Percentiles rank a stretch among this genome's conserved stretches.
phyloP scores from a whole-genome alignment of 495 filamentous ascomycete species.

The Copromyces sp. region DNA sequence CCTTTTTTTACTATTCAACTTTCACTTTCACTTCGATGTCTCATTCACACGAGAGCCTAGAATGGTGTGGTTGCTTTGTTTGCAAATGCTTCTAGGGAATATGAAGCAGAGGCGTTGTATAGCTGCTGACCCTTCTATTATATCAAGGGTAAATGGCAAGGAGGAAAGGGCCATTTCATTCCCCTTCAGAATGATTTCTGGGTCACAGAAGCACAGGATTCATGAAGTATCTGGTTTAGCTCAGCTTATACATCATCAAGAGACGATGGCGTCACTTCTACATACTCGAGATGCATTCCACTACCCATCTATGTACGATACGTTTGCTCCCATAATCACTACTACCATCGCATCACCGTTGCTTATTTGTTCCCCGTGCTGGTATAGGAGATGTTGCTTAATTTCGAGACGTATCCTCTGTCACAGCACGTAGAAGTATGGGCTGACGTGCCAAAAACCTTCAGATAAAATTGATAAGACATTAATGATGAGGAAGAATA shows the following conservation, averaged over 20 bases:
- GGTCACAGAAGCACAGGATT: background rate
- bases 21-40: background rate
- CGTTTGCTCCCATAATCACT: background rate
- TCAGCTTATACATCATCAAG: background rate
- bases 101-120: background rate
- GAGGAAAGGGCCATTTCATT: background rate
- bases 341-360: background rate
- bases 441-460: background rate
- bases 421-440: background rate
- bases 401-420: background rate
- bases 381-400: background rate
- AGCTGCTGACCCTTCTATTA: background rate
- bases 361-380: background rate
- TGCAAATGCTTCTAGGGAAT: background rate
- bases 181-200: background rate
- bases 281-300: background rate
- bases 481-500: background rate
- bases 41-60: background rate
- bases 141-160: background rate
- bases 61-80: background rate
- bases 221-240: background rate
- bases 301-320: background rate
- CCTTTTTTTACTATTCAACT: background rate
- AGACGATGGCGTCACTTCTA: background rate
- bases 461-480: background rate